These are phyloP conservation scores for Globisporangium yorkense DNA, from an alignment of 352 stramenopile genomes.

Conservation along the genomic window DNA sequence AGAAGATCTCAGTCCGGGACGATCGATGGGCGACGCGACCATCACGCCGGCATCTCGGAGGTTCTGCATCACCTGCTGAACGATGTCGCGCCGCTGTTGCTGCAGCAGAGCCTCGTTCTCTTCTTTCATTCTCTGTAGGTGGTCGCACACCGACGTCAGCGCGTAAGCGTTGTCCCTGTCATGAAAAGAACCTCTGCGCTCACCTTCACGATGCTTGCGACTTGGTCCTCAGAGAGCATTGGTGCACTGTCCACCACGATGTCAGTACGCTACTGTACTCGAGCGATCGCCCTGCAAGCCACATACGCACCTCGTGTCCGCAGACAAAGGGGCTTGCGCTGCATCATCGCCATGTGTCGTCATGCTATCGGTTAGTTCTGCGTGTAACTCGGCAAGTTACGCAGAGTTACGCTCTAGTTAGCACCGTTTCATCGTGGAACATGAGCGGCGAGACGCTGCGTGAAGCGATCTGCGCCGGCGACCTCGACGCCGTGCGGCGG, in stretches of 20 bases:
- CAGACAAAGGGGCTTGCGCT: no score
- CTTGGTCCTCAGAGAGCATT: constrained; percentile 24
- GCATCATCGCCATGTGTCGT: no score
- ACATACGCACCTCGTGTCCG: no score
- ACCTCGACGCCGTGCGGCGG: constrained; percentile 10
- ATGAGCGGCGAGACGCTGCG: constrained; percentile 33
- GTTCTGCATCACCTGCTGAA: constrained; percentile 52
- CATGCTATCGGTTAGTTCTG: no score
- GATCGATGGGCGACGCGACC: not conserved
- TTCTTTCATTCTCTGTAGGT: constrained; percentile 18
- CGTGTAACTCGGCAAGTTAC: no score
- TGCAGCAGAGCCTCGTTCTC: constrained; percentile 46
- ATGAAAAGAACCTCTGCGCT: not conserved
- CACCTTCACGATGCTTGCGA: constrained; percentile 22
- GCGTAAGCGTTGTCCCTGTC: not conserved
- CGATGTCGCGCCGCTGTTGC: constrained; percentile 48
- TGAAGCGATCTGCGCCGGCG: constrained; percentile 35
- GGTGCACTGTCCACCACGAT: not conserved
- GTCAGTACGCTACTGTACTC: no score
- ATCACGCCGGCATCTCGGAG: constrained; percentile 29
- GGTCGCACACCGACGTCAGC: constrained; percentile 4
- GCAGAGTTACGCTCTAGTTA: no score
- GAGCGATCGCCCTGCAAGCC: no score
- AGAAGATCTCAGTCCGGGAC: not conserved
- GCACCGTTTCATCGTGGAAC: not conserved